phyloP scores from a whole-genome alignment of 495 filamentous ascomycete species.

The Penicillium pancosmium region DNA sequence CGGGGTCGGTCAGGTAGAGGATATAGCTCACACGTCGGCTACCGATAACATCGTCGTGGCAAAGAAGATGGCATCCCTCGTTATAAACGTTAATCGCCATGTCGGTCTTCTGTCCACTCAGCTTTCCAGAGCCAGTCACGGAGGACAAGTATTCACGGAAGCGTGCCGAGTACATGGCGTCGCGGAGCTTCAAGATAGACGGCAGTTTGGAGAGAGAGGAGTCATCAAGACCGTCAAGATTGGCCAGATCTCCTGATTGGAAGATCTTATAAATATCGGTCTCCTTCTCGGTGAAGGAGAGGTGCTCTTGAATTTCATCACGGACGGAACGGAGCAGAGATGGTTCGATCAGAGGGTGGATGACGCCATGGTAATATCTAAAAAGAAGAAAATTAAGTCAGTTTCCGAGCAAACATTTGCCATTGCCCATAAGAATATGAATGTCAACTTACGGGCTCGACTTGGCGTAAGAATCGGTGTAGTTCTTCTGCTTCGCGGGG shows the following conservation, averaged over 20 bases:
- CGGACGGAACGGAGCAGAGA: constrained; percentile 83
- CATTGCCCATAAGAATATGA: neutral
- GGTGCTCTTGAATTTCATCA: constrained; percentile 80
- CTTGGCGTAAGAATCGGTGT: constrained; percentile 67
- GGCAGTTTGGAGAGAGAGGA: constrained; percentile 80
- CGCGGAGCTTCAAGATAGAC: constrained; percentile 80
- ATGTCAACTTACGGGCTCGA: constrained; percentile 64
- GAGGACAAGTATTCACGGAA: constrained; percentile 88
- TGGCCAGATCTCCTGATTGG: constrained; percentile 96
- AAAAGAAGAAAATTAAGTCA: constrained; percentile 12
- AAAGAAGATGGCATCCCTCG: constrained; percentile 91
- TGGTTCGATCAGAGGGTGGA: constrained; percentile 75
- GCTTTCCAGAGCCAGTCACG: constrained; percentile 79
- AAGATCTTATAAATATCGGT: constrained; percentile 99
- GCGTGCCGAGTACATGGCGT: constrained; percentile 86
- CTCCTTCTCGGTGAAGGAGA: constrained; percentile 97
- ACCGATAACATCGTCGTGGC: constrained; percentile 98
- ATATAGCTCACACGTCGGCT: constrained; percentile 94
- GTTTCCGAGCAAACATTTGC: neutral
- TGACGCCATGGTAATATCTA: constrained; percentile 89
- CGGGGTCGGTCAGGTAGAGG: constrained; percentile 91
- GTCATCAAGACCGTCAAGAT: constrained; percentile 89
- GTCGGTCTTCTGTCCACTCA: constrained; percentile 95
- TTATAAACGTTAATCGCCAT: constrained; percentile 99
- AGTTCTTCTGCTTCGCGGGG: constrained; percentile 62